Evolutionary conservation across 768 basidiomycete genomes (phyloP).

Genomic region (Hericium rajendrae): DNA sequence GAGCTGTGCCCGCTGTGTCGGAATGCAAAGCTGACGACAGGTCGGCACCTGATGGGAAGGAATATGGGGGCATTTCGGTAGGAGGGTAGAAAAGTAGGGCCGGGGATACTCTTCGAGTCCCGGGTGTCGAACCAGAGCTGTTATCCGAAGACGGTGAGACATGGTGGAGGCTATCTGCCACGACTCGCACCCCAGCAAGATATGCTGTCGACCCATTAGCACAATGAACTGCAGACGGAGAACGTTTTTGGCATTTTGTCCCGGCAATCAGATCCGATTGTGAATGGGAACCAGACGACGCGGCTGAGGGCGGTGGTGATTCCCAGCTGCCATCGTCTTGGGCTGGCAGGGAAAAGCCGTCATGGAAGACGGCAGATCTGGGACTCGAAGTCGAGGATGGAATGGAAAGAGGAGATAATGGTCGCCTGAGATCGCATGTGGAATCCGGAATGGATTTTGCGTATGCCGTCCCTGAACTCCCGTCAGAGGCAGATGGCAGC

Average conservation of each 20-base stretch:
- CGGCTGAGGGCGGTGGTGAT: constrained; percentile 10
- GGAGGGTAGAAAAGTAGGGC: neutral
- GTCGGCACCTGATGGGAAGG: neutral
- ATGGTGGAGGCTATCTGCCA: neutral
- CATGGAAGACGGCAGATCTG: constrained; percentile 1
- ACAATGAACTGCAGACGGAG: constrained; percentile 3
- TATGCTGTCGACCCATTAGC: no score
- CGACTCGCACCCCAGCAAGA: no score
- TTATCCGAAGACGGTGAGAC: neutral
- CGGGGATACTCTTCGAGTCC: neutral
- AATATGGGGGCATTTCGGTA: neutral
- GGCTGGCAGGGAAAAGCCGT: constrained; percentile 8
- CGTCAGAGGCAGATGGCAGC: no score
- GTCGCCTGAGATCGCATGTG: constrained; percentile 6
- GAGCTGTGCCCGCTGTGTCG: neutral
- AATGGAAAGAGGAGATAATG: constrained; percentile 13
- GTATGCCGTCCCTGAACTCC: constrained; percentile 1
- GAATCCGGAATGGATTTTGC: constrained; percentile 4
- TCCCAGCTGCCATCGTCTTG: constrained; percentile 13
- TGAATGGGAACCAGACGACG: constrained; percentile 11
- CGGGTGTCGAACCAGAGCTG: neutral
- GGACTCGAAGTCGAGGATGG: constrained; percentile 4
- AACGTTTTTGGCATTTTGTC: constrained; percentile 5
- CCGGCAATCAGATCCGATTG: constrained; percentile 2
- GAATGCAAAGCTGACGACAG: neutral